Evolutionary conservation across 345 rosid genomes (phyloP).

Genomic region (Linum usitatissimum): DNA sequence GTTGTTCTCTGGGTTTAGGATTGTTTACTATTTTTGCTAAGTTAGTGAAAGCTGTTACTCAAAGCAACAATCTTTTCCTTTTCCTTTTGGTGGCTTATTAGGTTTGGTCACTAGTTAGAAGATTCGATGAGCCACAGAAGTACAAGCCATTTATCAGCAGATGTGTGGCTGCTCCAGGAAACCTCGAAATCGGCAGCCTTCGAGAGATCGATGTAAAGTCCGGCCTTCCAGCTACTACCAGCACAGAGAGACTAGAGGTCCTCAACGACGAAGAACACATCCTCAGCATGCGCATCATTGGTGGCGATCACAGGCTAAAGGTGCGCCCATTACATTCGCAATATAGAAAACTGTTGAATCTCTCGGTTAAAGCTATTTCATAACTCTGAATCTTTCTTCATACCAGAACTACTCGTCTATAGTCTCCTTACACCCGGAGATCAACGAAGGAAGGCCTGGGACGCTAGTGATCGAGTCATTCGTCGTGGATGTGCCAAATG

Average conservation of each 20-base stretch:
- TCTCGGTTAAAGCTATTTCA: too few species aligned
- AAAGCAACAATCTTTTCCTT: not conserved
- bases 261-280: constrained; percentile 6
- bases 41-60: too few species aligned
- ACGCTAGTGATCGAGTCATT: constrained; percentile 8
- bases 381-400: not conserved
- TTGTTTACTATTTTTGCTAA: too few species aligned
- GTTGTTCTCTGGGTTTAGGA: too few species aligned
- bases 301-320: constrained; percentile 9
- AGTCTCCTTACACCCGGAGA: constrained; percentile 6
- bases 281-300: constrained; percentile 5
- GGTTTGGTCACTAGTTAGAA: constrained; percentile 11
- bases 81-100: not conserved
- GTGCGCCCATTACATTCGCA: not conserved
- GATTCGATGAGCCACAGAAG: constrained; percentile 10
- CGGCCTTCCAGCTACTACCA: constrained; percentile 8
- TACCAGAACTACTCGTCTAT: constrained; percentile 8
- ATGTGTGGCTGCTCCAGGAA: constrained; percentile 5
- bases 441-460: constrained; percentile 9
- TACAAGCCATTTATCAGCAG: constrained; percentile 10
- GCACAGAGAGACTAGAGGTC: constrained; percentile 6
- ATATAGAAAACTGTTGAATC: not conserved
- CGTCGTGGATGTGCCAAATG: constrained; percentile 9
- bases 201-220: constrained; percentile 9
- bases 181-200: not conserved